Evolutionary conservation across 805 yeast species (phyloP).

Genomic region (Ogataea thermomethanolica): DNA sequence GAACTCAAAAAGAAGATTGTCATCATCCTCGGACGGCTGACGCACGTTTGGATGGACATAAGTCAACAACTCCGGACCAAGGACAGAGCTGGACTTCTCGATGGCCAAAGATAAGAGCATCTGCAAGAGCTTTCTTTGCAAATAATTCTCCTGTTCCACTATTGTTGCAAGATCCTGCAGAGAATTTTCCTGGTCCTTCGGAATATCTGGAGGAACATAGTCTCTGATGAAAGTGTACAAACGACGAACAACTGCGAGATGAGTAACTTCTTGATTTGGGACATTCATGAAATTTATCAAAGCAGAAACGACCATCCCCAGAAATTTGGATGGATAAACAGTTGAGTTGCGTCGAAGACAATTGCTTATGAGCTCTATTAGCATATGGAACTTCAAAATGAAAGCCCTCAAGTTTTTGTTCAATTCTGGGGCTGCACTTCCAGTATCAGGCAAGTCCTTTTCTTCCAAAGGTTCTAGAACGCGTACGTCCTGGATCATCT

Average conservation of each 20-base stretch:
- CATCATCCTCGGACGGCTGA: conserved; percentile 1
- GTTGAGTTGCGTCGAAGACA: conserved; percentile 62
- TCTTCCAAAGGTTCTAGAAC: conserved; percentile 9
- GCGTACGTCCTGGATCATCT: conserved; percentile 45
- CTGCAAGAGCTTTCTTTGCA: conserved; percentile 64
- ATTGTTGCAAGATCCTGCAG: conserved; percentile 39
- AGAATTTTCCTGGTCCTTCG: conserved; percentile 37
- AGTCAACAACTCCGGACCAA: conserved; percentile 7
- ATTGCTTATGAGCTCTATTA: conserved; percentile 61
- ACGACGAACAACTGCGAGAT: conserved; percentile 53
- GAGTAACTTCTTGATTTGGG: conserved; percentile 34
- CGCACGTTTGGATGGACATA: conserved; percentile 9
- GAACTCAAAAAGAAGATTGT: conserved; percentile 16
- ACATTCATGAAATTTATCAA: conserved; percentile 48
- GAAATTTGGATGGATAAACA: conserved; percentile 72
- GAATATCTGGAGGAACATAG: conserved; percentile 46
- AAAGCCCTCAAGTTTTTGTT: not conserved
- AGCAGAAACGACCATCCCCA: conserved; percentile 64
- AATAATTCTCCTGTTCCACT: conserved; percentile 51
- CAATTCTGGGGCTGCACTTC: too few species aligned
- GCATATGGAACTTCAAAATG: conserved; percentile 54
- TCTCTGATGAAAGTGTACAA: conserved; percentile 60
- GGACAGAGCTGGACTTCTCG: conserved; percentile 21
- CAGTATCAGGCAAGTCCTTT: conserved; percentile 4
- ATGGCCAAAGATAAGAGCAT: conserved; percentile 55